A percentile compares a stretch with the other conserved stretches of the same genome.
These are phyloP conservation scores for Tuber indicum DNA, from an alignment of 495 filamentous ascomycete genomes.

Conservation along the genomic window DNA sequence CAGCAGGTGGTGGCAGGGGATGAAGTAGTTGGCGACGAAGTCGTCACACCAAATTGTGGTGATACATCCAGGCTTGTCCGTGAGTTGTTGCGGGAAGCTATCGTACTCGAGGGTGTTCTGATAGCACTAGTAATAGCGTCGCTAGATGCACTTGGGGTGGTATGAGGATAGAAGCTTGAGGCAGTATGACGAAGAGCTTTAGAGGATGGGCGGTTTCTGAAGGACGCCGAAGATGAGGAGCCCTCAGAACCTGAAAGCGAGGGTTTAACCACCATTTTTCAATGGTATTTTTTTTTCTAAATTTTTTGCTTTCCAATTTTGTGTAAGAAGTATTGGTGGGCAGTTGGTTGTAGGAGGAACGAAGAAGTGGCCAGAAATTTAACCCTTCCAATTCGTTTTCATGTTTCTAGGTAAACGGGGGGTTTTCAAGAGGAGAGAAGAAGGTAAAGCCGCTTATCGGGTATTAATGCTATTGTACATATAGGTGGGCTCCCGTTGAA, in stretches of 20 bases:
- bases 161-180: not conserved
- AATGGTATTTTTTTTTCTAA: not conserved
- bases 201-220: not conserved
- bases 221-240: not conserved
- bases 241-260: not conserved
- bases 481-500: not conserved
- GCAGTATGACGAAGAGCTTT: not conserved
- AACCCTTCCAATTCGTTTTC: not conserved
- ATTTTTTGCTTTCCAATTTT: not conserved
- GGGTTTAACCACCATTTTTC: not conserved
- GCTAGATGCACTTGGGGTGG: not conserved
- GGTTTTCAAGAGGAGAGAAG: not conserved
- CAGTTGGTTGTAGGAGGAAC: not conserved
- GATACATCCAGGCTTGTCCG: not conserved
- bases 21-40: not conserved
- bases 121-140: not conserved
- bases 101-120: not conserved
- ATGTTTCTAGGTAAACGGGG: not conserved
- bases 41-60: not conserved
- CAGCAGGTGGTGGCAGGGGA: not conserved
- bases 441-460: not conserved
- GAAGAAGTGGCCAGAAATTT: not conserved
- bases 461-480: constrained; percentile 2
- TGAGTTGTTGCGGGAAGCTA: not conserved
- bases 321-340: not conserved